Percentiles rank a stretch among this genome's conserved stretches.
These are phyloP conservation scores for Beauveria sp. DNA, from an alignment of 2,329 filamentous ascomycete genomes.

Conservation along the genomic window DNA sequence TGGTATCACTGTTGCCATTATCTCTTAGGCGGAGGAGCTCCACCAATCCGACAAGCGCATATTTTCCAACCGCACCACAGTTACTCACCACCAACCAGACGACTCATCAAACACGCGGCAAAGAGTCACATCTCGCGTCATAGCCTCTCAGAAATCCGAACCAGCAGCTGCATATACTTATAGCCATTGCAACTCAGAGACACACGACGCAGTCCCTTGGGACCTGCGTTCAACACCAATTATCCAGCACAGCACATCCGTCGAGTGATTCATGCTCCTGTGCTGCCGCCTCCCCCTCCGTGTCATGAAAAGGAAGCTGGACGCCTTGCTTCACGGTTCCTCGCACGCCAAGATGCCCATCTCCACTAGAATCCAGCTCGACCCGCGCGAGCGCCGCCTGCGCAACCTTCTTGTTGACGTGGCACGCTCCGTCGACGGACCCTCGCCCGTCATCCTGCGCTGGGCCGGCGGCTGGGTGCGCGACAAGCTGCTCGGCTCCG, in stretches of 20 bases:
- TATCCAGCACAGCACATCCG: not conserved
- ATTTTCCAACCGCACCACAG: constrained; percentile 1
- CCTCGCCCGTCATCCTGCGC: constrained; percentile 51
- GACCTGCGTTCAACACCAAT: not conserved
- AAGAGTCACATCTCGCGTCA: not conserved
- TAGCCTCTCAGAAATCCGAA: not conserved
- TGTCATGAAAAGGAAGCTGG: constrained; percentile 29
- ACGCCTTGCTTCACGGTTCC: constrained; percentile 19
- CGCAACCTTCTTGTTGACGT: constrained; percentile 74
- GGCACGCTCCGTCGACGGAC: constrained; percentile 52
- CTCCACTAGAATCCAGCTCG: constrained; percentile 45
- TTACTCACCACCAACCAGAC: not conserved
- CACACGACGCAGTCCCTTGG: not conserved
- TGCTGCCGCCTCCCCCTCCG: constrained; percentile 7
- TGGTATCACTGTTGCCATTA: not conserved
- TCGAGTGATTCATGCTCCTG: constrained; percentile 2
- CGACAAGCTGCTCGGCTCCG: constrained; percentile 67
- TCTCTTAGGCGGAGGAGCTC: not conserved
- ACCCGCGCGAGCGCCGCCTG: constrained; percentile 61
- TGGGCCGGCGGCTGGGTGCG: constrained; percentile 86
- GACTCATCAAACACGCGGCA: constrained; percentile 1
- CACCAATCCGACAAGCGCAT: not conserved
- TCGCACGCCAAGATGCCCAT: constrained; percentile 15
- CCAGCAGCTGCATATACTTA: not conserved
- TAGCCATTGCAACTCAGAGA: not conserved